Percentiles rank a stretch among this genome's conserved stretches.
Evolutionary conservation across 176 grass and related monocot genomes (phyloP).

Genomic region (Elaeis guineensis): DNA sequence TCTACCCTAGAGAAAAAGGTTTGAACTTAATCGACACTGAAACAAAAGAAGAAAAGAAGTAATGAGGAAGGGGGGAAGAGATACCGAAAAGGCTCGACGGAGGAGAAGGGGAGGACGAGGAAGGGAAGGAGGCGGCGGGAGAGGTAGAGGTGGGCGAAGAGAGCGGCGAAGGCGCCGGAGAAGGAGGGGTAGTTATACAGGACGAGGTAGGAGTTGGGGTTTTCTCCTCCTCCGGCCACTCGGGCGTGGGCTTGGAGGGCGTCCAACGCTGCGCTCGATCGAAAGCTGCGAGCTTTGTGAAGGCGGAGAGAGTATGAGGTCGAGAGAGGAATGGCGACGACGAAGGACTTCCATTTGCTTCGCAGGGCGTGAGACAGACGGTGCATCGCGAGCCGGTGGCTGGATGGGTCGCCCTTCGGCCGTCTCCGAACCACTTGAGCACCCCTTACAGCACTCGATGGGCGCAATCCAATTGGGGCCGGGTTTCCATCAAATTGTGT

Average conservation of each 20-base stretch:
- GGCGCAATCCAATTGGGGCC: too few relatives aligned
- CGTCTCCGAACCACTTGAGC: too few relatives aligned
- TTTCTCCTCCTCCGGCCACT: neutral
- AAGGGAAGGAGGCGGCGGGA: slow-evolving; percentile 27
- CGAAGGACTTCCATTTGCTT: too few relatives aligned
- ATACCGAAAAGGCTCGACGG: slow-evolving; percentile 63
- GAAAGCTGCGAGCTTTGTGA: slow-evolving; percentile 30
- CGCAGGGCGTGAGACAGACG: neutral
- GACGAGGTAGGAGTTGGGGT: slow-evolving; percentile 32
- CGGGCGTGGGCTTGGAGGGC: slow-evolving; percentile 28
- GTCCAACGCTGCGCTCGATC: slow-evolving; percentile 52
- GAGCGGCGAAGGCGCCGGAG: slow-evolving; percentile 62
- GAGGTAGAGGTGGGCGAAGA: slow-evolving; percentile 67
- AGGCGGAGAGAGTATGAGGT: too few relatives aligned
- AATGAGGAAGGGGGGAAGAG: neutral
- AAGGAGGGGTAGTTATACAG: slow-evolving; percentile 95
- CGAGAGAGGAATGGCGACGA: neutral
- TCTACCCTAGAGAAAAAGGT: slow-evolving; percentile 21
- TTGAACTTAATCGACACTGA: neutral
- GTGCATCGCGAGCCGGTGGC: slow-evolving; percentile 12
- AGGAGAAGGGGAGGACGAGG: slow-evolving; percentile 74
- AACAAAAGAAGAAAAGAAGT: neutral
- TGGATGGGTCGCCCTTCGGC: too few relatives aligned
- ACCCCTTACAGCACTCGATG: too few relatives aligned
- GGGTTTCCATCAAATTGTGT: too few relatives aligned